These are phyloP conservation scores for Rhizophora apiculata DNA, from an alignment of 345 rosid species.

Conservation along the genomic window DNA sequence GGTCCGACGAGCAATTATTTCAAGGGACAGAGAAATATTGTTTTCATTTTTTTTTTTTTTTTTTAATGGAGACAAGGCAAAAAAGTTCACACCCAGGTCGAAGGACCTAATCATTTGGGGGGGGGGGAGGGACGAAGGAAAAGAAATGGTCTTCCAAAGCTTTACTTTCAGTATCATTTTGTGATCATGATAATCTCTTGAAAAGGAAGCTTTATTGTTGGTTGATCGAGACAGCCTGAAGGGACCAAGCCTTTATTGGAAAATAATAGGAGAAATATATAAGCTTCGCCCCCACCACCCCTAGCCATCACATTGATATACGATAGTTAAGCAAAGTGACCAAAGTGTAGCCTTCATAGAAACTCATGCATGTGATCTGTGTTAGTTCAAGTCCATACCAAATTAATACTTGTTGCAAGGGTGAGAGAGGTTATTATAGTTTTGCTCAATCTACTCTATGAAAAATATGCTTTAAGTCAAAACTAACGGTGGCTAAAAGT, in stretches of 20 bases:
- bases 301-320: neutral
- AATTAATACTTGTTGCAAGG: neutral
- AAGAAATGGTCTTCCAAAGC: slow-evolving; percentile 30
- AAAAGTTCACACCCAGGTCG: slow-evolving; percentile 13
- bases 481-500: too few relatives aligned
- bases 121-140: slow-evolving; percentile 36
- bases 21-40: slow-evolving; percentile 1
- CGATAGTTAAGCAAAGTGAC: too few relatives aligned
- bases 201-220: slow-evolving; percentile 37
- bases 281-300: neutral
- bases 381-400: neutral
- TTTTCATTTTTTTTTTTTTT: neutral
- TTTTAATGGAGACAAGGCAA: slow-evolving; percentile 16
- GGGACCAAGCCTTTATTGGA: slow-evolving; percentile 1
- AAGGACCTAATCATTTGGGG: slow-evolving; percentile 35
- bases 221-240: slow-evolving; percentile 8
- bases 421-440: neutral
- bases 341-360: neutral
- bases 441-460: too few relatives aligned
- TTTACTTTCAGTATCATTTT: slow-evolving; percentile 34
- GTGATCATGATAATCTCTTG: slow-evolving; percentile 33
- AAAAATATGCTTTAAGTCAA: too few relatives aligned
- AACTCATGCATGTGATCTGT: neutral
- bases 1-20: neutral
- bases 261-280: neutral